These are phyloP conservation scores for Cercospora berteroae DNA, from an alignment of 2,329 filamentous ascomycete species.

Conservation along the genomic window DNA sequence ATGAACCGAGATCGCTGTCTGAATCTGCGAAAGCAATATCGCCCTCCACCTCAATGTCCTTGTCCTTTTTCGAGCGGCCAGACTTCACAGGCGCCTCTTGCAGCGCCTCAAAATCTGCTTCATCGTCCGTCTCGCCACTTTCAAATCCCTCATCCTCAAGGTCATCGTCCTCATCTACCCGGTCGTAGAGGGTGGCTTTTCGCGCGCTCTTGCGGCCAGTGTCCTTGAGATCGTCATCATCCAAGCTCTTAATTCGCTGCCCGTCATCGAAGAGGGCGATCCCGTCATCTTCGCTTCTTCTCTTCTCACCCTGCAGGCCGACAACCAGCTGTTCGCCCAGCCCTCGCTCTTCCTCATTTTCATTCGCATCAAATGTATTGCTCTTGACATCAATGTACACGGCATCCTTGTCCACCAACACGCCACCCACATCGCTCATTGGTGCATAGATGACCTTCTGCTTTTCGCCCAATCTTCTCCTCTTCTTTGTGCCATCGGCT, in stretches of 20 bases:
- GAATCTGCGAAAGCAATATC: conserved; percentile 92
- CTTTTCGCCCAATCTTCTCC: conserved; percentile 86
- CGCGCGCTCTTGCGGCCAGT: conserved; percentile 42
- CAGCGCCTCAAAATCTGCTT: conserved; percentile 47
- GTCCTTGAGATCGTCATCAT: conserved; percentile 45
- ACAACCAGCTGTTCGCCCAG: conserved; percentile 94
- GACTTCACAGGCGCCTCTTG: conserved; percentile 47
- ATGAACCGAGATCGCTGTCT: conserved; percentile 90
- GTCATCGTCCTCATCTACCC: conserved; percentile 50
- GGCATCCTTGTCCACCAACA: conserved; percentile 94
- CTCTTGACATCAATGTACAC: conserved; percentile 81
- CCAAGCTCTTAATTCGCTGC: conserved; percentile 60
- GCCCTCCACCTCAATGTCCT: conserved; percentile 54
- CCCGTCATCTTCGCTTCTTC: conserved; percentile 77
- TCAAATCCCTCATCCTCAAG: conserved; percentile 53
- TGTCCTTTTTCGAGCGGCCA: conserved; percentile 53
- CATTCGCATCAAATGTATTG: conserved; percentile 67
- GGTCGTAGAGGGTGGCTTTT: conserved; percentile 51
- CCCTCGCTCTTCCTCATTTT: conserved; percentile 69
- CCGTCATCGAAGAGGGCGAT: conserved; percentile 84
- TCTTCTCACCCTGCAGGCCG: conserved; percentile 77
- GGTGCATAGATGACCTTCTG: conserved; percentile 95
- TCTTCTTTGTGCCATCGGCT: conserved; percentile 74
- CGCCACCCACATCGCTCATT: conserved; percentile 95
- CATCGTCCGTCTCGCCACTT: conserved; percentile 54